These are phyloP conservation scores for Phialophora chinensis DNA, from an alignment of 2,329 filamentous ascomycete genomes.

Conservation along the genomic window DNA sequence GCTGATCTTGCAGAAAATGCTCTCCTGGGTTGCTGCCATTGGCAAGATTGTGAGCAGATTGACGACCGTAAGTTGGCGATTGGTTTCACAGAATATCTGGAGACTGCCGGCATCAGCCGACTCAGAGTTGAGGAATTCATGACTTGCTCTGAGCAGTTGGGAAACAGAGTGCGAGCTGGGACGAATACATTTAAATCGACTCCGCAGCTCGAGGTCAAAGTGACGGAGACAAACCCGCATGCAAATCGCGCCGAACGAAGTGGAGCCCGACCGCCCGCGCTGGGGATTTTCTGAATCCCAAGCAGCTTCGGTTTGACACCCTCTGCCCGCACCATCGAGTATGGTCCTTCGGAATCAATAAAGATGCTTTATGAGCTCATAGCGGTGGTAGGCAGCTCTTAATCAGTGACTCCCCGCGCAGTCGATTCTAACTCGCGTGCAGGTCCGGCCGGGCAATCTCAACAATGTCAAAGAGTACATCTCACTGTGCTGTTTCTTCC, in stretches of 20 bases:
- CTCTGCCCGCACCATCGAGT: background rate
- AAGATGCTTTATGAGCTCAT: conserved; percentile 97
- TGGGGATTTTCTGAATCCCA: conserved; percentile 17
- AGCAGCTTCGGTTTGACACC: background rate
- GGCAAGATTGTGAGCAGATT: conserved; percentile 6
- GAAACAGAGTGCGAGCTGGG: background rate
- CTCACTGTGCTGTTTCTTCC: background rate
- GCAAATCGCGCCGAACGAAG: conserved; percentile 14
- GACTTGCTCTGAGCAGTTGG: conserved; percentile 1
- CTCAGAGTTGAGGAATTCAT: conserved; percentile 28
- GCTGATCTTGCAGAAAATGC: conserved; percentile 7
- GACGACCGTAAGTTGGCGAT: conserved; percentile 18
- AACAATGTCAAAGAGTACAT: conserved; percentile 88
- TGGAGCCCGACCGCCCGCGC: conserved; percentile 4
- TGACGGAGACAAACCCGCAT: conserved; percentile 17
- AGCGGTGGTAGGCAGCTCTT: conserved; percentile 72
- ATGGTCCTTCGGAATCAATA: conserved; percentile 3
- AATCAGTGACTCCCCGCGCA: background rate
- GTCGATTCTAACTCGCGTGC: conserved; percentile 25
- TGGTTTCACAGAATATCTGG: conserved; percentile 17
- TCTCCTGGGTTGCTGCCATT: conserved; percentile 24
- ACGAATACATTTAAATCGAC: conserved; percentile 9
- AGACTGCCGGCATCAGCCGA: conserved; percentile 29
- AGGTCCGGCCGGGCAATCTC: conserved; percentile 92
- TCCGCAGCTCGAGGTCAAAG: conserved; percentile 12